These are phyloP conservation scores for Friedmanniomyces simplex DNA, from an alignment of 495 filamentous ascomycete genomes.

Conservation along the genomic window DNA sequence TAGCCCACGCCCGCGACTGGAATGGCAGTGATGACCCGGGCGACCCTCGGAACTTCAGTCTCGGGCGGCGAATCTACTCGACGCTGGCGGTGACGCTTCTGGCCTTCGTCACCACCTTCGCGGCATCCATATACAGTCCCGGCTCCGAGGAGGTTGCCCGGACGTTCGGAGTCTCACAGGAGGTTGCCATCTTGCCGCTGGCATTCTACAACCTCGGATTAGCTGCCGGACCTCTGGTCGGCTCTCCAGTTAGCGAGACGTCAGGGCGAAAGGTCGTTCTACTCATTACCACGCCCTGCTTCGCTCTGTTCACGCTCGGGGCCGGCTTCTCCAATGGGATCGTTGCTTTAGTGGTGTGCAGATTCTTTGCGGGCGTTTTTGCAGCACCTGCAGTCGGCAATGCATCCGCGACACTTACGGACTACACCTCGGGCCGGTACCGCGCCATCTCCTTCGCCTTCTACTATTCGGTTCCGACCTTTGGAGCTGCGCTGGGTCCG, in stretches of 20 bases:
- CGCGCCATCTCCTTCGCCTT: constrained; percentile 32
- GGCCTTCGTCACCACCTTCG: constrained; percentile 23
- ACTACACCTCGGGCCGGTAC: constrained; percentile 32
- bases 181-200: constrained; percentile 22
- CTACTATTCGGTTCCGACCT: constrained; percentile 28
- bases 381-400: constrained; percentile 34
- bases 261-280: constrained; percentile 21
- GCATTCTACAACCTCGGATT: constrained; percentile 24
- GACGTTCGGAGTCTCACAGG: constrained; percentile 18
- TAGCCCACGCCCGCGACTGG: constrained; percentile 25
- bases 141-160: constrained; percentile 12
- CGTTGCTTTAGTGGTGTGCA: constrained; percentile 12
- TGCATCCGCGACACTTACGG: constrained; percentile 39
- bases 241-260: constrained; percentile 25
- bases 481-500: constrained; percentile 27
- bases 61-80: constrained; percentile 23
- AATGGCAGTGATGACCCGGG: constrained; percentile 29
- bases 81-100: constrained; percentile 16
- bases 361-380: constrained; percentile 26
- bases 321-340: constrained; percentile 22
- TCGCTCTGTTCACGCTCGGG: constrained; percentile 25
- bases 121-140: constrained; percentile 25
- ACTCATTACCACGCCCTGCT: constrained; percentile 18
- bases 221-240: constrained; percentile 23
- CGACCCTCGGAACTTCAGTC: constrained; percentile 35